A percentile compares a stretch with the other conserved stretches of the same genome.
Conservation (phyloP, 75 land plant species). For the Gnetum montanum region DNA sequence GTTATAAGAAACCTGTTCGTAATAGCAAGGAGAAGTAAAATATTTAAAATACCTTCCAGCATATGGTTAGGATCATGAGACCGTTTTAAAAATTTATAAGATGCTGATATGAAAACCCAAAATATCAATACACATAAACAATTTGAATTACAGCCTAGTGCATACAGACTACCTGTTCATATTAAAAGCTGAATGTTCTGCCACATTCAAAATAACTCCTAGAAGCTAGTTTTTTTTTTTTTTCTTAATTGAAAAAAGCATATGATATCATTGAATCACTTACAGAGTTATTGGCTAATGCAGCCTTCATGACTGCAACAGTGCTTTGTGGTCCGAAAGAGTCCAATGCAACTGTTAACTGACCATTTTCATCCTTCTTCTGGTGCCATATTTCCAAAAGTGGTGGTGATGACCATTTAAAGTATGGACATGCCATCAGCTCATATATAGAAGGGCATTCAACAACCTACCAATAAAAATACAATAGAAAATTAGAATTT, state of each 20-base stretch:
- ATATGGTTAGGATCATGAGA: neutral
- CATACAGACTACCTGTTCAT: neutral
- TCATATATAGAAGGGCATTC: conserved; percentile 98
- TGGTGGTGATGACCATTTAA: conserved; percentile 60
- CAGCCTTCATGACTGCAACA: conserved; percentile 45
- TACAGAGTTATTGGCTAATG: conserved; percentile 67
- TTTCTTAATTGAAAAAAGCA: too few species aligned
- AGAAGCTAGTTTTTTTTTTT: too few species aligned
- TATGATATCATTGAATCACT: conserved; percentile 7
- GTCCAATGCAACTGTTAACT: conserved; percentile 35
- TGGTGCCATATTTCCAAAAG: conserved; percentile 74
- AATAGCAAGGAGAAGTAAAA: too few species aligned
- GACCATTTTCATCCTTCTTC: conserved; percentile 26
- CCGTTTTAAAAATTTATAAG: neutral
- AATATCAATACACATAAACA: neutral
- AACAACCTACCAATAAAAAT: conserved; percentile 62
- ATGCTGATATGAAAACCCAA: neutral
- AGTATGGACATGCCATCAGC: conserved; percentile 70
- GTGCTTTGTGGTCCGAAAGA: conserved; percentile 42
- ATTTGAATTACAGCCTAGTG: neutral
- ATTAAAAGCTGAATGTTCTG: neutral
- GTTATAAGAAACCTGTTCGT: conserved; percentile 60
- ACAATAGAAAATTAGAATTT: conserved; percentile 4
- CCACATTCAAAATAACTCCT: too few species aligned
- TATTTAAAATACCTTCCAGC: neutral